Base-by-base conservation (phyloP, 2,329 filamentous ascomycete genomes). In the Fusarium hostae region DNA sequence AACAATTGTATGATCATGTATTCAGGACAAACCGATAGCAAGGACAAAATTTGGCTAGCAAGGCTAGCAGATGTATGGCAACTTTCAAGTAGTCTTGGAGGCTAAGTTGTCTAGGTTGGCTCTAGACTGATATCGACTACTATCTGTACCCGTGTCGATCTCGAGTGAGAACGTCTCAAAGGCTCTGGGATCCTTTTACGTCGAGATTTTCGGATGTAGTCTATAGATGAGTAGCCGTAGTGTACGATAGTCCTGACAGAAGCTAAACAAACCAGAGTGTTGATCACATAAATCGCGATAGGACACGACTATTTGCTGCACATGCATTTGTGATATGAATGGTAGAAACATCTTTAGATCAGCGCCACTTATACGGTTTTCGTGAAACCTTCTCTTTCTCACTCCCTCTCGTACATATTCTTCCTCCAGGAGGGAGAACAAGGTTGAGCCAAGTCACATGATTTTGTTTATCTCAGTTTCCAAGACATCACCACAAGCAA, bases 391-490 rank as follows among this genome's bases (percentile, higher is more conserved):
- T 34, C 18, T 13, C 18, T 57, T 34, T 26, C 22, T 10, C 16
- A 32, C 12, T 24, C 6, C n/a, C 30, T 28, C 24, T 22, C 4
- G 13, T n/a, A 5, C 8, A n/a, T 39, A 37, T 39, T 26, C 13
- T 39, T 13, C 18, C 34, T 28, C 13, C 7, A 26, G 12, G 11
- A 51, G 15, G 13, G 12, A n/a, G n/a, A 50, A 40, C 18, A 20
- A 39, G 9, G 13, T 18, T 20, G 16, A 24, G 10, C 18, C n/a
- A 68, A n/a, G 34, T 54, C 59, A 69, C 65, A 69, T 59, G 66
- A 69, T 30, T 15, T 57, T 20, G 5, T 43, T 26, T n/a, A n/a
- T 41, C 12, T 41, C 15, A 15, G 13, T 48, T 18, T 28, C 37
- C 13, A 30, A 34, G 16, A 32, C 24, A 51, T 63, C 37, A 41